phyloP scores from a whole-genome alignment of 208 protist species.

The Kentomonas sorsogonicus region DNA sequence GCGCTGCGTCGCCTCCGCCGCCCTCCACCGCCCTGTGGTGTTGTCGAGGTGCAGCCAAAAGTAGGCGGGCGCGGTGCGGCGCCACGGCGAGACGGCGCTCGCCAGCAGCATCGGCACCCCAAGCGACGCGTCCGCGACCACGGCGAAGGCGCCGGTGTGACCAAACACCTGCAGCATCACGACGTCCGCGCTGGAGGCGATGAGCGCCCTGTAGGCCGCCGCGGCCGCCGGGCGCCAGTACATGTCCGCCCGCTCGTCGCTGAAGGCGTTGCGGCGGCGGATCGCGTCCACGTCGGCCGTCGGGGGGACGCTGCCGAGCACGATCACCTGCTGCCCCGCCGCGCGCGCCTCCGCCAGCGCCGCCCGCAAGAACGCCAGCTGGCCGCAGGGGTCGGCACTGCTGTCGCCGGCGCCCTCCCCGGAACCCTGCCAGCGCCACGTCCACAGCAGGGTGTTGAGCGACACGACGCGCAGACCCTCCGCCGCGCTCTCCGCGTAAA shows the following conservation, averaged over 20 bases:
- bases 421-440: slow-evolving; percentile 12
- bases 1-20: slow-evolving; percentile 17
- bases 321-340: slow-evolving; percentile 31
- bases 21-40: slow-evolving; percentile 1
- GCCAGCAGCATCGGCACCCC: slow-evolving; percentile 36
- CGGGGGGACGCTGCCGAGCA: slow-evolving; percentile 39
- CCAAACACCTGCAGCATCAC: slow-evolving; percentile 32
- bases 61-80: slow-evolving; percentile 33
- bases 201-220: slow-evolving; percentile 18
- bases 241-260: too few species aligned
- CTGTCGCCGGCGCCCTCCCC: slow-evolving; percentile 23
- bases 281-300: slow-evolving; percentile 23
- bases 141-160: slow-evolving; percentile 32
- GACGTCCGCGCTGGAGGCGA: slow-evolving; percentile 14
- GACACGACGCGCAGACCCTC: slow-evolving; percentile 26
- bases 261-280: not conserved
- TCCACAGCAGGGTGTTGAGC: slow-evolving; percentile 39
- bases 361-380: slow-evolving; percentile 27
- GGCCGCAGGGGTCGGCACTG: slow-evolving; percentile 37
- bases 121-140: slow-evolving; percentile 19
- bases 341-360: slow-evolving; percentile 20
- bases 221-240: slow-evolving; percentile 39
- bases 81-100: slow-evolving; percentile 23
- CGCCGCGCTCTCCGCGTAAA: slow-evolving; percentile 23
- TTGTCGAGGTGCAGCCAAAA: slow-evolving; percentile 22